Evolutionary conservation across 345 rosid species (phyloP).

Genomic region (Camelina sativa): DNA sequence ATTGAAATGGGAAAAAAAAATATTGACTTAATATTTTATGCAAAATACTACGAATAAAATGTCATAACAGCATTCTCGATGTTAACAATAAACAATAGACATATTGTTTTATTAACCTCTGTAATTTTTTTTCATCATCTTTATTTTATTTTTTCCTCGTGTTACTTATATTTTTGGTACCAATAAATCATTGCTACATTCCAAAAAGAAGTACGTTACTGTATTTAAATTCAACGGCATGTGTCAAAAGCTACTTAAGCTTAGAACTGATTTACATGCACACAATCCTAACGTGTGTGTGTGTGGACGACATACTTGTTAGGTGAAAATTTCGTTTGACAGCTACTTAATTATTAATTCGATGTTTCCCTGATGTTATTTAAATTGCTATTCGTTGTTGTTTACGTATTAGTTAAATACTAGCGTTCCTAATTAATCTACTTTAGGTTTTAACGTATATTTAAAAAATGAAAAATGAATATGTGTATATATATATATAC

Average conservation of each 20-base stretch:
- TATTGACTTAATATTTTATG: neutral
- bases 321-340: neutral
- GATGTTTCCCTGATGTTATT: too few species aligned
- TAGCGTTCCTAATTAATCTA: too few species aligned
- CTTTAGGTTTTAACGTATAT: too few species aligned
- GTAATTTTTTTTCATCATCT: too few species aligned
- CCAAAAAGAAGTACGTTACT: neutral
- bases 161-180: neutral
- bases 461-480: too few species aligned
- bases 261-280: neutral
- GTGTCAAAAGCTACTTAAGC: neutral
- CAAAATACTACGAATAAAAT: neutral
- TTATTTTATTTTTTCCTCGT: neutral
- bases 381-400: neutral
- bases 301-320: neutral
- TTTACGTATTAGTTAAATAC: neutral
- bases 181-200: neutral
- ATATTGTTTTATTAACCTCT: neutral
- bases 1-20: too few species aligned
- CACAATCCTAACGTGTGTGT: neutral
- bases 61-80: neutral
- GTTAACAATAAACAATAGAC: neutral
- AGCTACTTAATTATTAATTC: neutral
- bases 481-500: too few species aligned
- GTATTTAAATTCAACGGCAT: neutral